Base-by-base conservation (phyloP, 202 grass and related monocot species). In the Musa balbisiana region DNA sequence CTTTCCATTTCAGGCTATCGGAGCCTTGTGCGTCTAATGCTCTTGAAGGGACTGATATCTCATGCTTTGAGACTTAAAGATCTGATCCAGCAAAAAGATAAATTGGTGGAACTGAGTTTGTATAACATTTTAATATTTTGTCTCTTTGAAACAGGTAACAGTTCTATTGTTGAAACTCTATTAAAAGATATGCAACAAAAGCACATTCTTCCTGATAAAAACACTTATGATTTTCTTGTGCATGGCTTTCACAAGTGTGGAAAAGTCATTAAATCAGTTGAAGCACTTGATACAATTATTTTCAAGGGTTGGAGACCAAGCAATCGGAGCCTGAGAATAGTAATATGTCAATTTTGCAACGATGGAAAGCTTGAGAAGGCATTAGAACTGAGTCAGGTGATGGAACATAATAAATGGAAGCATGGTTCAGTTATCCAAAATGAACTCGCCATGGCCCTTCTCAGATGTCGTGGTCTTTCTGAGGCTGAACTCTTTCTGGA, bases 171-270 rank as follows among this genome's bases (percentile, higher is more conserved):
- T 83, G 49, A 83, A 67, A 78, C 65, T 71, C 64, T 98, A 64
- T 82, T 98, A 75, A 83, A 85, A 64, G 81, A 87, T 72, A 91
- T 98, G 86, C 51, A 85, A 72, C 17, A 10, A 77, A 88, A 66
- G 12, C 62, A 74, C 67, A 83, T 93, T 75, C 68, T 49, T 77
- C 87, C 60, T 53, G 90, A 98, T 78, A 89, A 86, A 75, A 85
- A 64, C 27, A 91, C 90, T 68, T 98, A 91, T 79, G 81, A 98
- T 77, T 98, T 98, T 79, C 90, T 98, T 84, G 75, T 93, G 49
- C 78, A 85, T 53, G 94, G 91, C 8, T 91, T 93, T 87, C 26
- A 88, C 72, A 93, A 89, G 78, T 89, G 74, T 80, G 88, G 88
- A 84, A 72, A 92, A 83, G 67, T 79, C 0, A 3, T 67, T 65